Evolutionary conservation across 2,329 filamentous ascomycete genomes (phyloP).

Genomic region (Sporothrix variecibatus): DNA sequence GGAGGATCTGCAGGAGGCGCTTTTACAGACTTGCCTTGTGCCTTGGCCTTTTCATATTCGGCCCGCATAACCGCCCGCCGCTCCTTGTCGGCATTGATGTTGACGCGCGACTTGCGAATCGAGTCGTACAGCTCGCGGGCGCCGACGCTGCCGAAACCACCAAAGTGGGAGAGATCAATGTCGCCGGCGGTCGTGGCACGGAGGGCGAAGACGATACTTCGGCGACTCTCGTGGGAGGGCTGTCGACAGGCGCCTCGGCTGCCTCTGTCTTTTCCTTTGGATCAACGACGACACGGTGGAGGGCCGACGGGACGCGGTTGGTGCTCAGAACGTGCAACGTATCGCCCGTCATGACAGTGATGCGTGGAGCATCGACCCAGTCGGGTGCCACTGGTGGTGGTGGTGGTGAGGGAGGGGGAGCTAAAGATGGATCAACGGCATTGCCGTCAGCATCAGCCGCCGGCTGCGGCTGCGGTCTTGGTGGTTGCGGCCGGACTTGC

Average conservation of each 20-base stretch:
- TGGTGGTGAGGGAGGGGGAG: not conserved
- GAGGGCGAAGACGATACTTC: constrained; percentile 34
- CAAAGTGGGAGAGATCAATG: constrained; percentile 29
- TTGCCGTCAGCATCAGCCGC: not conserved
- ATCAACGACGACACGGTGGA: constrained; percentile 32
- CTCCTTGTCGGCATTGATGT: constrained; percentile 31
- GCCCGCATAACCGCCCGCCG: constrained; percentile 27
- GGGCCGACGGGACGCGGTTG: constrained; percentile 28
- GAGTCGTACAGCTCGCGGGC: constrained; percentile 28
- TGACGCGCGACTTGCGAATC: constrained; percentile 31
- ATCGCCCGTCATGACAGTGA: constrained; percentile 32
- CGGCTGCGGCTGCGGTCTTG: not conserved
- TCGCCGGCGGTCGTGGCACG: constrained; percentile 28
- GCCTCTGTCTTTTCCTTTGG: constrained; percentile 2
- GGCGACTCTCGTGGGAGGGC: constrained; percentile 19
- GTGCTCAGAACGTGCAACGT: constrained; percentile 30
- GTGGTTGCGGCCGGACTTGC: constrained; percentile 28
- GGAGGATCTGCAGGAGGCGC: not conserved
- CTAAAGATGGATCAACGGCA: not conserved
- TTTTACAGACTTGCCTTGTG: not conserved
- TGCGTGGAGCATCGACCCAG: constrained; percentile 30
- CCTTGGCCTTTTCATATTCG: not conserved
- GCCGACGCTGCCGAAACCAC: constrained; percentile 24
- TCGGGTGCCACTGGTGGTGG: not conserved
- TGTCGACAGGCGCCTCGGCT: not conserved